Conservation (phyloP, 2,329 filamentous ascomycete species). For the Trematosphaeria pertusa region DNA sequence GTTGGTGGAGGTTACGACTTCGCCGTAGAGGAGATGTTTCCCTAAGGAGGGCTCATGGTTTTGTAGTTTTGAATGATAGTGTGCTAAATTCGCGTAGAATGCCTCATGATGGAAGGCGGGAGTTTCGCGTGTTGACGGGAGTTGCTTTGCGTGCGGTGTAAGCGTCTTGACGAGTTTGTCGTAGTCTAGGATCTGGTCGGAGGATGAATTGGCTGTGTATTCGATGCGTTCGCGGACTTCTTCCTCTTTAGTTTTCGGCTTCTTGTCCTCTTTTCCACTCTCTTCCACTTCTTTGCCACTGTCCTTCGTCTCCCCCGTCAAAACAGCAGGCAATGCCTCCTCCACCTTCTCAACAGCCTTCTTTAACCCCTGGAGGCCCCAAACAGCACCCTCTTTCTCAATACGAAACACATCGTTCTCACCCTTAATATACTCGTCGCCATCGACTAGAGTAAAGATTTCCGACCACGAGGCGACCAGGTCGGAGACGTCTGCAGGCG, state of each 20-base stretch:
- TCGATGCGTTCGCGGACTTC: constrained; percentile 36
- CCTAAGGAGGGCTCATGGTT: constrained; percentile 73
- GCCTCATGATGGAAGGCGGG: constrained; percentile 85
- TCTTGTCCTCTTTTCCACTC: constrained; percentile 26
- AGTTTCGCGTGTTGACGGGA: constrained; percentile 75
- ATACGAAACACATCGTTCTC: constrained; percentile 85
- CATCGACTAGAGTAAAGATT: constrained; percentile 69
- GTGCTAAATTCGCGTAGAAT: constrained; percentile 74
- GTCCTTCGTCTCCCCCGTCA: constrained; percentile 34
- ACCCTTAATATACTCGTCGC: constrained; percentile 75
- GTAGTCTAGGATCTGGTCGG: constrained; percentile 75
- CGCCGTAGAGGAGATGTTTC: constrained; percentile 79
- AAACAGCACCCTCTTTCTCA: constrained; percentile 66
- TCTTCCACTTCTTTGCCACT: constrained; percentile 35
- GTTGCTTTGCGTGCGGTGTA: constrained; percentile 71
- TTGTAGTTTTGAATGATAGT: constrained; percentile 67
- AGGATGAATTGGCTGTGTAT: constrained; percentile 39
- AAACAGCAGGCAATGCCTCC: constrained; percentile 31
- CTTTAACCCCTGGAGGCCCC: constrained; percentile 40
- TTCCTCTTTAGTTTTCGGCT: constrained; percentile 34
- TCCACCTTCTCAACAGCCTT: constrained; percentile 42
- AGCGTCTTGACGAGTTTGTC: constrained; percentile 75
- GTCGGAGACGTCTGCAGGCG: constrained; percentile 69
- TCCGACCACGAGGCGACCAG: constrained; percentile 72
- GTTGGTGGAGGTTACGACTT: constrained; percentile 93